Base-by-base conservation (phyloP, 1,284 basidiomycete genomes). In the Irpex sp. region DNA sequence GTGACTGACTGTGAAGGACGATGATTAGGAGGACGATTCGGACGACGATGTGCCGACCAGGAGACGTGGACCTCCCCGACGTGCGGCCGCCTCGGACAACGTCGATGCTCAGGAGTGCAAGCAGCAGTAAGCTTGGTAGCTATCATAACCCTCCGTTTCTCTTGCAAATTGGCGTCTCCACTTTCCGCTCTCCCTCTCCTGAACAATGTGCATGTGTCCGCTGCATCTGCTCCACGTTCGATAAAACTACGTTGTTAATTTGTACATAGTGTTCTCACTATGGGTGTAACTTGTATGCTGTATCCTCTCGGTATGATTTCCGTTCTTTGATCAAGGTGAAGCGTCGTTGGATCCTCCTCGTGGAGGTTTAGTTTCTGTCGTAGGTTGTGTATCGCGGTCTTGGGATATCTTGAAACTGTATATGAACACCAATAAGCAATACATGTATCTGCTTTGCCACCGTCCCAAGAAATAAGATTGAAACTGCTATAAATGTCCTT, bases 51-150 rank as follows among this genome's bases (percentile, higher is more conserved):
- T 80, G 55, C 83, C 84, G 9, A 77, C 79, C 58, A 81, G 82
- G 71, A 81, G 84, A 66, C 85, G 85, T 59, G 84, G 77, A 33
- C 82, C 82, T 65, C 79, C 82, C 64, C 86, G 85, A 73, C 81
- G 82, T 6, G 69, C 65, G 37, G 76, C 75, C 19, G 77, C 74
- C 21, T 75, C 75, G 49, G 78, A 75, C 56, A 81, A 79, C 61
- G 80, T 85, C 60, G 89, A 93, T 73, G 84, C 90, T 1, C 87
- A 92, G 71, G 92, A 94, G 74, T 94, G 92, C 83, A 93, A 93
- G 80, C 88, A 93, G 73, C 92, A 94, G 87, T 94, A 65, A 73
- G 66, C 55, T 49, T 43, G 26, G 17, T 35, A 26, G 21, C 33
- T 11, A 4, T 35, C 49, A 8, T 21, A n/a, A 50, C n/a, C 19